Evolutionary conservation across 257 asterid species (phyloP).

Genomic region (Solanum tarijense): DNA sequence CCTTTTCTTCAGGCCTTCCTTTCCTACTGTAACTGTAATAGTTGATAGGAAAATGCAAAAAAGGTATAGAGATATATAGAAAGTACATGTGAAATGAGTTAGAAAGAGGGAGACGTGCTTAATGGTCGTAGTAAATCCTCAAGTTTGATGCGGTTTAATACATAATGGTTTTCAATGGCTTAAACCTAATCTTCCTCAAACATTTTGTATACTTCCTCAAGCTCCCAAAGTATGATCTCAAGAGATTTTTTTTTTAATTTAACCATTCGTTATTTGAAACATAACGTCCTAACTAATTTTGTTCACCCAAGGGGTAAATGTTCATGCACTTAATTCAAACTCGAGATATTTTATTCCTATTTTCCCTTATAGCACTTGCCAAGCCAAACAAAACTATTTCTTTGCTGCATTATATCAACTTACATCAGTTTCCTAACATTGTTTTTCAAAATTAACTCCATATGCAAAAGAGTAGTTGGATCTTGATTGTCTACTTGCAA

Average conservation of each 20-base stretch:
- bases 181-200: not conserved
- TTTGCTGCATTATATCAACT: not conserved
- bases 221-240: not conserved
- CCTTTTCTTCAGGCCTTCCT: not conserved
- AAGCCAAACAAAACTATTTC: not conserved
- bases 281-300: not conserved
- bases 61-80: not conserved
- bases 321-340: not conserved
- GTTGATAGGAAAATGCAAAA: not conserved
- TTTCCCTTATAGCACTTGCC: not conserved
- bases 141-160: not conserved
- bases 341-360: not conserved
- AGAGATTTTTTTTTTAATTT: not conserved
- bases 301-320: not conserved
- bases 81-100: not conserved
- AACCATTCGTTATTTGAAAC: not conserved
- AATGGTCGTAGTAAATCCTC: not conserved
- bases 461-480: not conserved
- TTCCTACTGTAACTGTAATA: not conserved
- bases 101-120: not conserved
- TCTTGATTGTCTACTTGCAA: not conserved
- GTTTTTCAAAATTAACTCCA: not conserved
- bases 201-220: not conserved
- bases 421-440: not conserved
- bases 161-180: not conserved